phyloP scores from a whole-genome alignment of 2,329 filamentous ascomycete species.

The Pseudogymnoascus destructans region DNA sequence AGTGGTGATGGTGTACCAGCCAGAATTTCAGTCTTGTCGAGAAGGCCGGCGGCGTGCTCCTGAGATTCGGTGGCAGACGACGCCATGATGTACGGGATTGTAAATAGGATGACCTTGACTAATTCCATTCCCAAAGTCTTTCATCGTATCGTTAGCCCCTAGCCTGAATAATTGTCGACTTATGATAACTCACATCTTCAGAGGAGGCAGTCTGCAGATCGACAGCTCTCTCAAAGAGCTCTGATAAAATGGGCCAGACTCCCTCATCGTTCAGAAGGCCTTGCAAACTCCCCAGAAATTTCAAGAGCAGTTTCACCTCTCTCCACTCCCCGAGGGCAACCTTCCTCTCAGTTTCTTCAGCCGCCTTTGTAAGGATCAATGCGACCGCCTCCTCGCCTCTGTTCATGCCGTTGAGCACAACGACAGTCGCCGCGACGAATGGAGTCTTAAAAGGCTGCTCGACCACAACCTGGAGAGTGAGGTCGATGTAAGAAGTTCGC shows the following conservation, averaged over 20 bases:
- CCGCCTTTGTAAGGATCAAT: conserved; percentile 53
- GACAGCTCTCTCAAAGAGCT: conserved; percentile 83
- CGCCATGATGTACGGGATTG: conserved; percentile 79
- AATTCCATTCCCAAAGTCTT: conserved; percentile 70
- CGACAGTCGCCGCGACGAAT: conserved; percentile 72
- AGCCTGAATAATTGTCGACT: background rate
- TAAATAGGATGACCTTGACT: conserved; percentile 91
- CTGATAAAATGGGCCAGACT: conserved; percentile 70
- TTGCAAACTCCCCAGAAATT: conserved; percentile 81
- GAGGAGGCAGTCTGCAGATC: conserved; percentile 86
- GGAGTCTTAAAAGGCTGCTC: conserved; percentile 98
- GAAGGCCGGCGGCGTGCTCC: conserved; percentile 60
- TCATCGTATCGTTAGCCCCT: background rate
- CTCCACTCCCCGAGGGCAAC: conserved; percentile 71
- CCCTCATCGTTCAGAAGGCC: conserved; percentile 70
- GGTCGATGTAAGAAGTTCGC: conserved; percentile 56
- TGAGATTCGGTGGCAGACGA: conserved; percentile 57
- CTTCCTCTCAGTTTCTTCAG: conserved; percentile 48
- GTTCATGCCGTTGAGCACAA: conserved; percentile 67
- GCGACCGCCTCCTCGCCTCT: conserved; percentile 49
- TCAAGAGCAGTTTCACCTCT: conserved; percentile 77
- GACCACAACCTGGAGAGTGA: conserved; percentile 61
- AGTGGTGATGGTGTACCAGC: conserved; percentile 77
- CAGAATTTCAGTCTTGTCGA: conserved; percentile 92
- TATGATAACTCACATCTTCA: conserved; percentile 58